Percentiles rank a stretch among this genome's conserved stretches.
phyloP scores from a whole-genome alignment of 805 yeast species.

The Saccharomyces paradoxus region DNA sequence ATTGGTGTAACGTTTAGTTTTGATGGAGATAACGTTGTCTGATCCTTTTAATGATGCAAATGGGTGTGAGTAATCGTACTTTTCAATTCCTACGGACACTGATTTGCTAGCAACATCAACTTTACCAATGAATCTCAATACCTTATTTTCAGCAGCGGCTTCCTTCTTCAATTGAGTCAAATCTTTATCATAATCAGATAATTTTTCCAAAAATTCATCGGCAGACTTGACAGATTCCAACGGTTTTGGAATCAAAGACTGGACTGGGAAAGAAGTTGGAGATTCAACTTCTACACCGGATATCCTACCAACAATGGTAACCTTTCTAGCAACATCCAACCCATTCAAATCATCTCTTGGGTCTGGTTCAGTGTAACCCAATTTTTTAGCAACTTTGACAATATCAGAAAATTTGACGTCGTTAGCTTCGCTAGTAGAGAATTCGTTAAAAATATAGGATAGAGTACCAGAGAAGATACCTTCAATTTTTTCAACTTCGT shows the following conservation, averaged over 20 bases:
- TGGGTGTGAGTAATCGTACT: constrained; percentile 84
- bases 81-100: constrained; percentile 81
- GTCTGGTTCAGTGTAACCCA: constrained; percentile 98
- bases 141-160: constrained; percentile 78
- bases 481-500: constrained; percentile 81
- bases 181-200: constrained; percentile 78
- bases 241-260: constrained; percentile 82
- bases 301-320: constrained; percentile 89
- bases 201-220: constrained; percentile 67
- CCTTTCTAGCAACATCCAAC: constrained; percentile 96
- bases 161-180: constrained; percentile 68
- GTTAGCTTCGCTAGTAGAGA: constrained; percentile 58
- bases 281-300: constrained; percentile 79
- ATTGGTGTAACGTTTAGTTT: constrained; percentile 83
- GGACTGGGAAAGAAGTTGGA: constrained; percentile 89
- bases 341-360: constrained; percentile 99
- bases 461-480: constrained; percentile 96
- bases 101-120: constrained; percentile 65
- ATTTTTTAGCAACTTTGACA: constrained; percentile 75
- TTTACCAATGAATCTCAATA: constrained; percentile 86
- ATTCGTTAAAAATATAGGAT: constrained; percentile 90
- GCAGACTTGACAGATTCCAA: constrained; percentile 67
- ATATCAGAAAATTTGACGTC: constrained; percentile 79
- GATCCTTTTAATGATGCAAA: constrained; percentile 94
- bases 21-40: constrained; percentile 89